phyloP scores from a whole-genome alignment of 192 early-diverging fungal species.

The Thamnidium elegans region DNA sequence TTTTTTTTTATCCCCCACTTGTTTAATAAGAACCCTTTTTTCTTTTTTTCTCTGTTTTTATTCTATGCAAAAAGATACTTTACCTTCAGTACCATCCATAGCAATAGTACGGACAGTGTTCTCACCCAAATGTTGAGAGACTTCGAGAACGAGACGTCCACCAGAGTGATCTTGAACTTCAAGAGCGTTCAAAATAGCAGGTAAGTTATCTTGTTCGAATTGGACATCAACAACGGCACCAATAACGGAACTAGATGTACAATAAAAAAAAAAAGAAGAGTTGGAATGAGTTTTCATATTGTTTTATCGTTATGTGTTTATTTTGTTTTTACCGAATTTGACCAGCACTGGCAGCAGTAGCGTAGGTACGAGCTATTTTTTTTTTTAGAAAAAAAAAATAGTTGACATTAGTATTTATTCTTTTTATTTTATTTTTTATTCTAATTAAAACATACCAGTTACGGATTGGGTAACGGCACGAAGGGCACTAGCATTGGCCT shows the following conservation, averaged over 20 bases:
- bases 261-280: constrained; percentile 58
- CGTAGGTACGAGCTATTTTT: constrained; percentile 51
- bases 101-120: constrained; percentile 99
- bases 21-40: background rate
- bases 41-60: background rate
- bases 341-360: constrained; percentile 54
- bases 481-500: too few species aligned
- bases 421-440: too few species aligned
- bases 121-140: constrained; percentile 96
- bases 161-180: constrained; percentile 83
- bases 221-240: constrained; percentile 99
- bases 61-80: background rate
- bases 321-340: constrained; percentile 22
- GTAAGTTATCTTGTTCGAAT: constrained; percentile 86
- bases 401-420: too few species aligned
- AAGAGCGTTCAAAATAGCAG: constrained; percentile 95
- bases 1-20: background rate
- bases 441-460: too few species aligned
- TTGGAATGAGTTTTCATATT: constrained; percentile 19
- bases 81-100: constrained; percentile 94
- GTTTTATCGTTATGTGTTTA: background rate
- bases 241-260: constrained; percentile 74
- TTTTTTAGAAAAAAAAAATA: too few species aligned
- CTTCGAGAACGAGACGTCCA: constrained; percentile 91
- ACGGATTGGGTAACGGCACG: too few species aligned